Evolutionary conservation across 352 stramenopile genomes (phyloP).

Genomic region (Plasmopara viticola): DNA sequence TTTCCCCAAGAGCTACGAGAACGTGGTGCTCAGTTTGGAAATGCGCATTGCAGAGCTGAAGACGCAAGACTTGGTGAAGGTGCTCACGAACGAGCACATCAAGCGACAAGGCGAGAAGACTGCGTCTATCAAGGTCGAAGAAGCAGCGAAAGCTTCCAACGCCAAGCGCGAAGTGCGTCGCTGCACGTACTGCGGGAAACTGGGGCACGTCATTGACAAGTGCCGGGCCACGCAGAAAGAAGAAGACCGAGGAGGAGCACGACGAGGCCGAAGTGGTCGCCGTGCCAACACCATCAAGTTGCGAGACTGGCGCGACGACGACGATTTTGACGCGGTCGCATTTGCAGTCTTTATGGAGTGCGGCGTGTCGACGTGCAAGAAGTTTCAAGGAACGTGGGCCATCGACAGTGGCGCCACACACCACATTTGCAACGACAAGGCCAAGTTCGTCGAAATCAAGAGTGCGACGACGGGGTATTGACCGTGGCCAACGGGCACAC

Average conservation of each 20-base stretch:
- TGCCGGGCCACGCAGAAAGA: conserved; percentile 2
- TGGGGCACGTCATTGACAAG: background rate
- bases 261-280: background rate
- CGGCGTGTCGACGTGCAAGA: background rate
- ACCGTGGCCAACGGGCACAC: background rate
- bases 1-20: conserved; percentile 2
- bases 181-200: too few species aligned
- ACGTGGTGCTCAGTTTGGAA: background rate
- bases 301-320: background rate
- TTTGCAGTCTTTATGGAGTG: background rate
- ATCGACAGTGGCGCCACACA: background rate
- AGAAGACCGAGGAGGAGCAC: background rate
- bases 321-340: background rate
- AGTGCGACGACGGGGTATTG: background rate
- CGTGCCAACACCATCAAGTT: too few species aligned
- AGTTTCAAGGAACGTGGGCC: background rate
- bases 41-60: background rate
- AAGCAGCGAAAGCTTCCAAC: background rate
- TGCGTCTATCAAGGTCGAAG: background rate
- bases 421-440: background rate
- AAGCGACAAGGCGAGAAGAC: background rate
- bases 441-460: background rate
- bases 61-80: background rate
- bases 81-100: background rate
- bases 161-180: background rate